Conservation (phyloP, 495 filamentous ascomycete species). For the Trichocladium uniseriatum region DNA sequence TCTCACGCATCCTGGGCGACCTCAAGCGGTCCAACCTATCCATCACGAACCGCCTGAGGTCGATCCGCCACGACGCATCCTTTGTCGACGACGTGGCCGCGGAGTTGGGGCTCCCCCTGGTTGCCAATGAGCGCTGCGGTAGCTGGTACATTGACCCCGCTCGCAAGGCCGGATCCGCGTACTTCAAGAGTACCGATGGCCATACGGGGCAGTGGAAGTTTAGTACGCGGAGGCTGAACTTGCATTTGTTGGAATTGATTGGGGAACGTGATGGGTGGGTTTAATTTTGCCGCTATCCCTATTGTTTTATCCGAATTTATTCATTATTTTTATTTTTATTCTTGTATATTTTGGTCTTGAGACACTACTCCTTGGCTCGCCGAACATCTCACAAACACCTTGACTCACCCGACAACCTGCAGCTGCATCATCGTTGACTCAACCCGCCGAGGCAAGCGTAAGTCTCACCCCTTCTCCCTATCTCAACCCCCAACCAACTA, state of each 20-base stretch:
- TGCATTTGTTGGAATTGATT: slow-evolving; percentile 62
- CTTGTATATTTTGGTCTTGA: neutral
- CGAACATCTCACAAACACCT: neutral
- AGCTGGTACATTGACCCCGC: slow-evolving; percentile 83
- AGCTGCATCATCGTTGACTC: slow-evolving; percentile 92
- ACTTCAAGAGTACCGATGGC: slow-evolving; percentile 98
- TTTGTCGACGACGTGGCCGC: slow-evolving; percentile 52
- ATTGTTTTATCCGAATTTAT: neutral
- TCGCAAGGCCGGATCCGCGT: slow-evolving; percentile 59
- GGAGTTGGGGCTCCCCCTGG: slow-evolving; percentile 56
- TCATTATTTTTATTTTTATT: neutral
- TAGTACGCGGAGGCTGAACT: slow-evolving; percentile 71
- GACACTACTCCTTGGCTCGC: too few species aligned
- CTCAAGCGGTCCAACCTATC: slow-evolving; percentile 69
- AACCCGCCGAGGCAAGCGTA: slow-evolving; percentile 82
- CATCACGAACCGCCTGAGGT: slow-evolving; percentile 67
- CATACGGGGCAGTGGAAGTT: slow-evolving; percentile 86
- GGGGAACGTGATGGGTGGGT: slow-evolving; percentile 54
- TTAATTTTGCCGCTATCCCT: neutral
- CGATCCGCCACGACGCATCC: slow-evolving; percentile 56
- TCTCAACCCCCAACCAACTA: neutral
- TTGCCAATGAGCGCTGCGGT: slow-evolving; percentile 89
- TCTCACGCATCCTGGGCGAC: slow-evolving; percentile 44
- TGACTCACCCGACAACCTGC: slow-evolving; percentile 1
- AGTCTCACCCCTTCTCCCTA: slow-evolving; percentile 17